Evolutionary conservation across 148 eudicot species (phyloP).

Genomic region (Silene latifolia): DNA sequence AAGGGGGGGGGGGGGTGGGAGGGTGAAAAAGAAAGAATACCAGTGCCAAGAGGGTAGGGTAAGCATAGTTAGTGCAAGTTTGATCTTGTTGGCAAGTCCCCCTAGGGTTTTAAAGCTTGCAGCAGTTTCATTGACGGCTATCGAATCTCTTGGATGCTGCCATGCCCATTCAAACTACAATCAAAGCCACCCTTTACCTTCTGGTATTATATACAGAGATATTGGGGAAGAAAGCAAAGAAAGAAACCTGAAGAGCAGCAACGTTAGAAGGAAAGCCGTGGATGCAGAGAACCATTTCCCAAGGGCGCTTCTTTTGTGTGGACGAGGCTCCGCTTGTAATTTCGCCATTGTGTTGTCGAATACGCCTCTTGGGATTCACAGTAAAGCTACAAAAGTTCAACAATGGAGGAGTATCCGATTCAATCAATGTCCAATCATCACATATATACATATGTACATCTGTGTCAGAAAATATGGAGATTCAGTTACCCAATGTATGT

Average conservation of each 20-base stretch:
- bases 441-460: too few species aligned
- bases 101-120: constrained; percentile 62
- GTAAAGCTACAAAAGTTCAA: constrained; percentile 46
- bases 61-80: constrained; percentile 79
- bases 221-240: background rate
- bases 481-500: constrained; percentile 72
- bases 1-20: background rate
- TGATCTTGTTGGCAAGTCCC: constrained; percentile 79
- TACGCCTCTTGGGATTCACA: constrained; percentile 76
- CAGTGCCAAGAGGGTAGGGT: constrained; percentile 78
- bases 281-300: constrained; percentile 93
- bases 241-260: constrained; percentile 81
- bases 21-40: constrained; percentile 30
- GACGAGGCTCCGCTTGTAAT: constrained; percentile 63
- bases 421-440: too few species aligned
- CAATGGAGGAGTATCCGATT: background rate
- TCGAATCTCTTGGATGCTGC: constrained; percentile 89
- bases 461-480: too few species aligned
- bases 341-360: constrained; percentile 93
- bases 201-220: background rate
- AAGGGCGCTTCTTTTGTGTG: constrained; percentile 80
- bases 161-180: constrained; percentile 99
- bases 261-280: constrained; percentile 84
- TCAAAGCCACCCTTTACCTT: background rate
- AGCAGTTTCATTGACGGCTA: constrained; percentile 70